These are phyloP conservation scores for Trichoderma oligosporum DNA, from an alignment of 2,329 filamentous ascomycete genomes.

Conservation along the genomic window DNA sequence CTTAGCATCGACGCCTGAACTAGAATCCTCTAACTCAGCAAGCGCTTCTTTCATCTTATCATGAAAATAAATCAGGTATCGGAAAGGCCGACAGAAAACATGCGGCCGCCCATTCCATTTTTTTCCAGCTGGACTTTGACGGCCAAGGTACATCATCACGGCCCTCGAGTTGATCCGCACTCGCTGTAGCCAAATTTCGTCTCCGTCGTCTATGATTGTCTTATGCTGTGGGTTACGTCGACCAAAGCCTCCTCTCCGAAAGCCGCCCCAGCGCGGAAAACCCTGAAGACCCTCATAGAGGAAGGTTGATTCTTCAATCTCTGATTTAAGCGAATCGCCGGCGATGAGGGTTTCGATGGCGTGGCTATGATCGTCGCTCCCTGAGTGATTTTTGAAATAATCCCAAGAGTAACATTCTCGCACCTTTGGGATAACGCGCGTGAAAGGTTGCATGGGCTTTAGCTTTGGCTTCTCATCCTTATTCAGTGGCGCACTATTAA, in stretches of 20 bases:
- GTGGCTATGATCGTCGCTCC: constrained; percentile 4
- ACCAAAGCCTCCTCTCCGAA: background rate
- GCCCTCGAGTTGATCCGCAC: constrained; percentile 14
- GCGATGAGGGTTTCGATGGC: constrained; percentile 14
- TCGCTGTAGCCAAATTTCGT: constrained; percentile 11
- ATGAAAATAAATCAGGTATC: constrained; percentile 14
- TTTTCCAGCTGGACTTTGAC: constrained; percentile 7
- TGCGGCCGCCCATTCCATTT: constrained; percentile 15
- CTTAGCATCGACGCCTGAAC: background rate
- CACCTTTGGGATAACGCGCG: constrained; percentile 1
- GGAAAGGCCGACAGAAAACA: constrained; percentile 12
- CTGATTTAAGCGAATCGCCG: constrained; percentile 10
- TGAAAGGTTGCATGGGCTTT: constrained; percentile 10
- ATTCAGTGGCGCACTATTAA: background rate
- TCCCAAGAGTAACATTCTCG: constrained; percentile 8
- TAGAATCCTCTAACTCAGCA: background rate
- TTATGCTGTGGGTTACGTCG: constrained; percentile 8
- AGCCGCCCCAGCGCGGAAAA: background rate
- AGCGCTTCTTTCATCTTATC: constrained; percentile 11
- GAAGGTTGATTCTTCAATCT: constrained; percentile 7
- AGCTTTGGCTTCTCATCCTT: constrained; percentile 10
- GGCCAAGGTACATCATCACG: constrained; percentile 13
- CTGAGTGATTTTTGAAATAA: constrained; percentile 8
- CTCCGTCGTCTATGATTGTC: constrained; percentile 3
- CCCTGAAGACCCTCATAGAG: constrained; percentile 8